Conservation (phyloP, 108 stramenopile genomes). For the Cylindrotheca fusiformis region DNA sequence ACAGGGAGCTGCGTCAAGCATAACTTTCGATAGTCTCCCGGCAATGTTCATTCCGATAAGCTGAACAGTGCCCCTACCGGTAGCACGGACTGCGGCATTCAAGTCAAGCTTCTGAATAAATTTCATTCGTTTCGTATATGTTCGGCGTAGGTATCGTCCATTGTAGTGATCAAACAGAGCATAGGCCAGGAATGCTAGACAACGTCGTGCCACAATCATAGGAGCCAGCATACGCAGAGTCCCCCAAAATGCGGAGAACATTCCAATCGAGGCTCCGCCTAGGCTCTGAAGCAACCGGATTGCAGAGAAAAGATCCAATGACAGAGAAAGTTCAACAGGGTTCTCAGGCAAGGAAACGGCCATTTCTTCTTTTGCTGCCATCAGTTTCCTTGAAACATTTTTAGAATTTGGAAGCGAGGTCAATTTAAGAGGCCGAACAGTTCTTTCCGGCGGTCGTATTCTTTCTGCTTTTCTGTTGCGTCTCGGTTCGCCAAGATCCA, state of each 20-base stretch:
- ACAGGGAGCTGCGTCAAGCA: slow-evolving; percentile 32
- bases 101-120: slow-evolving; percentile 61
- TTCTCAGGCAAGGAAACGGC: no score
- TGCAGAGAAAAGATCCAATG: background rate
- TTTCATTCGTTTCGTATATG: slow-evolving; percentile 46
- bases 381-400: no score
- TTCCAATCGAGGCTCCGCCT: background rate
- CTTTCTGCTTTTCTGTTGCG: no score
- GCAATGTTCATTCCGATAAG: slow-evolving; percentile 38
- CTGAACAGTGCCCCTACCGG: slow-evolving; percentile 36
- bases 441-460: no score
- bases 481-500: no score
- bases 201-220: slow-evolving; percentile 38
- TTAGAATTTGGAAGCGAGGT: no score
- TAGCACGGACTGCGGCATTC: slow-evolving; percentile 46
- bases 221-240: slow-evolving; percentile 43
- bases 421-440: no score
- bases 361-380: no score
- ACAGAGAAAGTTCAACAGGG: no score
- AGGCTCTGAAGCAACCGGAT: background rate
- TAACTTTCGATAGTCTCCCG: slow-evolving; percentile 27
- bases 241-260: slow-evolving; percentile 19
- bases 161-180: slow-evolving; percentile 46
- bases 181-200: background rate
- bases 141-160: slow-evolving; percentile 58